Evolutionary conservation across 2,329 filamentous ascomycete genomes (phyloP).

Genomic region (Xylariaceae sp.): DNA sequence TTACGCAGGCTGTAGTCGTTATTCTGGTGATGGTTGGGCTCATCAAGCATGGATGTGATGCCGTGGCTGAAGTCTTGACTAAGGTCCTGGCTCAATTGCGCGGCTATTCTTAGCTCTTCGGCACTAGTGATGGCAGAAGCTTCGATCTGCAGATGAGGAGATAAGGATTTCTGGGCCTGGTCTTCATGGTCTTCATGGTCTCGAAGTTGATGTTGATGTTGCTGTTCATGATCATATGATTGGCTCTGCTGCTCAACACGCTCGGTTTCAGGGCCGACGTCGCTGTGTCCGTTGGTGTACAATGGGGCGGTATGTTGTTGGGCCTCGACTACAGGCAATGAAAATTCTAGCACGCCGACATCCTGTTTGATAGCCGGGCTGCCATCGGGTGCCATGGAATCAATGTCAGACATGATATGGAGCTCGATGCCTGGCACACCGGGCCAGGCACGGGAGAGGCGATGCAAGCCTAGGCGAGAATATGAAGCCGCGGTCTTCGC

Average conservation of each 20-base stretch:
- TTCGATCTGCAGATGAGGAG: conserved; percentile 38
- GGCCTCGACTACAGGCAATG: conserved; percentile 41
- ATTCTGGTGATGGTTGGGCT: conserved; percentile 26
- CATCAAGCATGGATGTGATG: conserved; percentile 40
- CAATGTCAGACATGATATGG: conserved; percentile 28
- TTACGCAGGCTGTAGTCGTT: conserved; percentile 37
- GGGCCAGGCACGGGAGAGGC: conserved; percentile 10
- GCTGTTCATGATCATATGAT: conserved; percentile 24
- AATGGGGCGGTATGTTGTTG: conserved; percentile 42
- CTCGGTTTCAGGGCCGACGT: conserved; percentile 22
- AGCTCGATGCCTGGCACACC: conserved; percentile 14
- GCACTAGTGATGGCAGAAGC: conserved; percentile 40
- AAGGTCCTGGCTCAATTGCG: conserved; percentile 51
- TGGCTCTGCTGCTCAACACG: conserved; percentile 23
- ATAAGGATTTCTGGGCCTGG: conserved; percentile 24
- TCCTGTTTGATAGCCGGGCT: conserved; percentile 22
- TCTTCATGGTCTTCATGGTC: neutral
- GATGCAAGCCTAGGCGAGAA: conserved; percentile 2
- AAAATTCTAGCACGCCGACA: conserved; percentile 37
- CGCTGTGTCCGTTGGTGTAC: conserved; percentile 31
- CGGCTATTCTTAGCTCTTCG: conserved; percentile 53
- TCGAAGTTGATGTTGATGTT: conserved; percentile 19
- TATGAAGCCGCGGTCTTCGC: conserved; percentile 2
- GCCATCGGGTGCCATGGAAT: conserved; percentile 24
- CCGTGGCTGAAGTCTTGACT: conserved; percentile 48